Evolutionary conservation across 2,329 filamentous ascomycete genomes (phyloP).

Genomic region (Colletotrichum australisinense): DNA sequence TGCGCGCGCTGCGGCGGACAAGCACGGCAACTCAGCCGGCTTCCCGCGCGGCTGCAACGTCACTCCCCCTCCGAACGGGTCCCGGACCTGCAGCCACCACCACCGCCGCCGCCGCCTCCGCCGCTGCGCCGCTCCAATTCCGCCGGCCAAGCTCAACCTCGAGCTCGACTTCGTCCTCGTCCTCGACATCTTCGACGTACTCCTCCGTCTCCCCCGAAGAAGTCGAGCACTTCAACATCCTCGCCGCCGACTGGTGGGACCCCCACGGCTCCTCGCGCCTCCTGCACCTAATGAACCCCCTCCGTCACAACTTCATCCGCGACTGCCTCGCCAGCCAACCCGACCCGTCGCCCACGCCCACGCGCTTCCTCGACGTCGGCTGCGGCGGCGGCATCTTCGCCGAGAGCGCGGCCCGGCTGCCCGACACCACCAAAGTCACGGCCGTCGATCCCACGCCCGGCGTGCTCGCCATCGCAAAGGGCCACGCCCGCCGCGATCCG

Average conservation of each 20-base stretch:
- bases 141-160: conserved; percentile 35
- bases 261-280: conserved; percentile 91
- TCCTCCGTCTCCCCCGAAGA: conserved; percentile 89
- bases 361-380: conserved; percentile 86
- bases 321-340: conserved; percentile 71
- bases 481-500: conserved; percentile 82
- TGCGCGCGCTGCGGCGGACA: conserved; percentile 29
- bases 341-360: conserved; percentile 47
- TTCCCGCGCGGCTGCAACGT: conserved; percentile 17
- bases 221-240: conserved; percentile 92
- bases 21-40: not conserved
- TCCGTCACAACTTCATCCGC: conserved; percentile 92
- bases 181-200: conserved; percentile 40
- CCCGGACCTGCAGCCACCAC: not conserved
- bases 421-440: conserved; percentile 71
- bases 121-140: not conserved
- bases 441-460: conserved; percentile 83
- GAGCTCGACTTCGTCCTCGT: too few species aligned
- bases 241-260: conserved; percentile 98
- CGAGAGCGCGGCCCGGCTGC: conserved; percentile 81
- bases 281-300: conserved; percentile 97
- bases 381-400: conserved; percentile 98
- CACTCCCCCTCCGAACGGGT: not conserved
- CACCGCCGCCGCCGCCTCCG: too few species aligned
- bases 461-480: conserved; percentile 79